Evolutionary conservation across 129 eudicot genomes (phyloP).

Genomic region (Erigeron canadensis): DNA sequence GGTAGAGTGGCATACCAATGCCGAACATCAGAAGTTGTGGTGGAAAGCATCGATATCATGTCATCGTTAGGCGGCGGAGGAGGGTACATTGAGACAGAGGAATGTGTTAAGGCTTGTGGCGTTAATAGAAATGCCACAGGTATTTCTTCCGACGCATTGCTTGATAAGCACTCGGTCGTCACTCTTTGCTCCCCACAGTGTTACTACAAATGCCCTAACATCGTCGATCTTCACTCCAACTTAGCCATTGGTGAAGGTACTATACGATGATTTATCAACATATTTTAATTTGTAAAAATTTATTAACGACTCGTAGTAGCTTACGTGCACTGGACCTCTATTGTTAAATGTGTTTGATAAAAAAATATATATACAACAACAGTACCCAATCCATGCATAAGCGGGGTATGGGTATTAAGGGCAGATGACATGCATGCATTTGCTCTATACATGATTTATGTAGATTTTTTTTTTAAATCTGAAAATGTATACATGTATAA

Average conservation of each 20-base stretch:
- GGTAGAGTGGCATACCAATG: conserved; percentile 63
- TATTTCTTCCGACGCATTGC: conserved; percentile 68
- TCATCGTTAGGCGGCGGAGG: no score
- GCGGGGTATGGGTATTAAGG: no score
- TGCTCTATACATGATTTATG: no score
- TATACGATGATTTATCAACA: conserved; percentile 1
- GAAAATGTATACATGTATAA: background rate
- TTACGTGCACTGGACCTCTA: background rate
- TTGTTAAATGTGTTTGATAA: background rate
- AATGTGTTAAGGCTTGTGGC: conserved; percentile 71
- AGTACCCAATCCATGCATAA: no score
- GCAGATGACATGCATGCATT: no score
- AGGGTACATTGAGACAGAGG: conserved; percentile 67
- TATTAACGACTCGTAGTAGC: no score
- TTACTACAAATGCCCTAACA: conserved; percentile 73
- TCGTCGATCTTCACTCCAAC: conserved; percentile 77
- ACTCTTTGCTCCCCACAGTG: conserved; percentile 73
- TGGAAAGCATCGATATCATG: no score
- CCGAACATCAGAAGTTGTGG: conserved; percentile 63
- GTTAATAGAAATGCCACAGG: conserved; percentile 57
- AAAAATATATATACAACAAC: background rate
- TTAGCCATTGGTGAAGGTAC: conserved; percentile 91
- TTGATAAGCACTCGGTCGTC: conserved; percentile 48
- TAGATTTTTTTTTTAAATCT: no score
- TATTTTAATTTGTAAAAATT: no score